phyloP scores from a whole-genome alignment of 164 flowering plant genomes.

The Magnolia sinica region DNA sequence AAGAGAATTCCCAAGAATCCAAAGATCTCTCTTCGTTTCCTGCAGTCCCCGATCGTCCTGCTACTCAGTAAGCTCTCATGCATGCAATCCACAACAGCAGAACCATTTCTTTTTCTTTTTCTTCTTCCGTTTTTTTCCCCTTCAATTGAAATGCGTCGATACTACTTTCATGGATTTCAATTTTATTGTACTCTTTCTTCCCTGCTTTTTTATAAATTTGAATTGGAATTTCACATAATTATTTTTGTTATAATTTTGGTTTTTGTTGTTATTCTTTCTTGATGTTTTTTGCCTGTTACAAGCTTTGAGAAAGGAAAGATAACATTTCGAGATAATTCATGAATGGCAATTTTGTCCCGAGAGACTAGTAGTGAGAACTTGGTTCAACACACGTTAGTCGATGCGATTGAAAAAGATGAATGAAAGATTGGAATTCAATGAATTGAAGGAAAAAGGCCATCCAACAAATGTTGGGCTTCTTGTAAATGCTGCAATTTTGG shows the following conservation, averaged over 20 bases:
- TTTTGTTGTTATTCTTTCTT: background rate
- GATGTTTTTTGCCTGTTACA: background rate
- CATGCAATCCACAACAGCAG: background rate
- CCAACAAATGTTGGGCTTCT: no score
- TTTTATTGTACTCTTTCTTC: no score
- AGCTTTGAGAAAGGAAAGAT: background rate
- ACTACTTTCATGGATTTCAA: background rate
- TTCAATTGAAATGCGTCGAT: background rate
- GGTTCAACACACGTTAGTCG: no score
- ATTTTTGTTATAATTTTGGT: background rate
- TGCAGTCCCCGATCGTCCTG: constrained; percentile 48
- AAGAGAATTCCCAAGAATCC: constrained; percentile 31
- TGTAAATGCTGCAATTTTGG: no score
- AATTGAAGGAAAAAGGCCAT: no score
- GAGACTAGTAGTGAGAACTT: no score
- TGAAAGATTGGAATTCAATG: no score
- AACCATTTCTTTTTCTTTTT: background rate
- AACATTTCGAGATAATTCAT: no score
- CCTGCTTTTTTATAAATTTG: background rate
- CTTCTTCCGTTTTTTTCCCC: background rate
- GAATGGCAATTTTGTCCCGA: no score
- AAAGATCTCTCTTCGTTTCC: constrained; percentile 32
- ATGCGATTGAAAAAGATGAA: no score
- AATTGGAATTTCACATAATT: background rate
- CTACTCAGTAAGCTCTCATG: constrained; percentile 35